A percentile compares a stretch with the other conserved stretches of the same genome.
Conservation (phyloP, 2,329 filamentous ascomycete species). For the Epichloe coenophiala region DNA sequence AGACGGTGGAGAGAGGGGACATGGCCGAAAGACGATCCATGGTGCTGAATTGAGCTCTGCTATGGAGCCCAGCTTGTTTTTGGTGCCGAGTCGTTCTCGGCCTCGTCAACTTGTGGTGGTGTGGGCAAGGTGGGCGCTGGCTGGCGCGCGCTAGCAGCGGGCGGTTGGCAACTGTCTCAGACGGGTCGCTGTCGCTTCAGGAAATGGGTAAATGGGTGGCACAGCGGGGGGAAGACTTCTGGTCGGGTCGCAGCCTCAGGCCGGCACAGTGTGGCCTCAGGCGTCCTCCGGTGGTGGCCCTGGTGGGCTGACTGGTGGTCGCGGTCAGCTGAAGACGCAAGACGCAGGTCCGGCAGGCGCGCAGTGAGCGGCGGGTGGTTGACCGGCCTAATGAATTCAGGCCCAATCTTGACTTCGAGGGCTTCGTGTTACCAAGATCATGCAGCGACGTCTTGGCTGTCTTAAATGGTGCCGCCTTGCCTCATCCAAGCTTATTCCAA, state of each 20-base stretch:
- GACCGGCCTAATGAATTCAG: too few species aligned
- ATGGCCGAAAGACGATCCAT: slow-evolving; percentile 4
- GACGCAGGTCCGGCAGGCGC: too few species aligned
- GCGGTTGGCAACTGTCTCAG: not conserved
- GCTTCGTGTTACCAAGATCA: not conserved
- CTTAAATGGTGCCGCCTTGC: not conserved
- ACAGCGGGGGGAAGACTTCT: too few species aligned
- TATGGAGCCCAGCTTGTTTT: not conserved
- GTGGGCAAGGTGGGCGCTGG: not conserved
- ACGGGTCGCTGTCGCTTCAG: not conserved
- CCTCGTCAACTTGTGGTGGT: too few species aligned
- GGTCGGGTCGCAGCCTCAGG: too few species aligned
- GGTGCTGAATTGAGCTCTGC: not conserved
- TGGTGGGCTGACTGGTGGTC: too few species aligned
- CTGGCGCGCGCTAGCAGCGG: not conserved
- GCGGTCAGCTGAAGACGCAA: too few species aligned
- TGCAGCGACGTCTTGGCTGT: not conserved
- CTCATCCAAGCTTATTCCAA: not conserved
- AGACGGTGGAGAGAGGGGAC: slow-evolving; percentile 6
- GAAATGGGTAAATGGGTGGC: not conserved
- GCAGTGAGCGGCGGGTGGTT: not conserved
- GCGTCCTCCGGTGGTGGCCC: too few species aligned
- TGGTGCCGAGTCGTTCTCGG: too few species aligned
- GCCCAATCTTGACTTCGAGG: not conserved
- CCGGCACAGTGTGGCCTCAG: too few species aligned